These are phyloP conservation scores for Petunia hybrid DNA, from an alignment of 305 asterid genomes.

Conservation along the genomic window DNA sequence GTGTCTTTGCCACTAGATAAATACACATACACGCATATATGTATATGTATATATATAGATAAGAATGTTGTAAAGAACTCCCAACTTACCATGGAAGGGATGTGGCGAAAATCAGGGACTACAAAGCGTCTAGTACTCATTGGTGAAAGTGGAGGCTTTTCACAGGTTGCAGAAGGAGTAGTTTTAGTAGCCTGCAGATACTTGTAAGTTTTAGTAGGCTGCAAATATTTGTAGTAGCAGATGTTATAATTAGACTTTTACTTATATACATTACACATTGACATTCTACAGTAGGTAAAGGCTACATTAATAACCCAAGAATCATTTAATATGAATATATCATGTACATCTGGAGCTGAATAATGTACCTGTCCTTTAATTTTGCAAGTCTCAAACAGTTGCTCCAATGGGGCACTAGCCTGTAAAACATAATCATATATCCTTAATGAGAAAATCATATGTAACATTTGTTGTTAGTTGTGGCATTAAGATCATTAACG, in stretches of 20 bases:
- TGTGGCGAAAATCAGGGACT: constrained; percentile 18
- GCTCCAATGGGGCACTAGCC: neutral
- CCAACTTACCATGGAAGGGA: constrained; percentile 35
- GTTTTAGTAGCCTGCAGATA: constrained; percentile 18
- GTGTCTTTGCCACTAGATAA: neutral
- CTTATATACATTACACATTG: neutral
- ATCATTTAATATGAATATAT: neutral
- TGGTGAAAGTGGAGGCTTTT: constrained; percentile 42
- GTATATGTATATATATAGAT: no score
- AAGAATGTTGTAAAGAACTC: neutral
- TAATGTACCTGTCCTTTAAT: constrained; percentile 23
- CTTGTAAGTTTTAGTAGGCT: neutral
- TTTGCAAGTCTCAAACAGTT: neutral
- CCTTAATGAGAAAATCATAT: neutral
- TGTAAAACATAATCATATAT: neutral
- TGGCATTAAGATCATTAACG: neutral
- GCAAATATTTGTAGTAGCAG: no score
- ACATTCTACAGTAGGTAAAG: neutral
- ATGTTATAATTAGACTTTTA: neutral
- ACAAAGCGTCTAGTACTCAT: constrained; percentile 17
- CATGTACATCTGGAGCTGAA: neutral
- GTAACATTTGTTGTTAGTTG: neutral
- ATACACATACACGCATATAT: no score
- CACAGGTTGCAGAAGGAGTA: constrained; percentile 19
- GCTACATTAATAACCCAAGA: neutral